Evolutionary conservation across 1,284 basidiomycete genomes (phyloP).

Genomic region (Ustilago xerochloae): DNA sequence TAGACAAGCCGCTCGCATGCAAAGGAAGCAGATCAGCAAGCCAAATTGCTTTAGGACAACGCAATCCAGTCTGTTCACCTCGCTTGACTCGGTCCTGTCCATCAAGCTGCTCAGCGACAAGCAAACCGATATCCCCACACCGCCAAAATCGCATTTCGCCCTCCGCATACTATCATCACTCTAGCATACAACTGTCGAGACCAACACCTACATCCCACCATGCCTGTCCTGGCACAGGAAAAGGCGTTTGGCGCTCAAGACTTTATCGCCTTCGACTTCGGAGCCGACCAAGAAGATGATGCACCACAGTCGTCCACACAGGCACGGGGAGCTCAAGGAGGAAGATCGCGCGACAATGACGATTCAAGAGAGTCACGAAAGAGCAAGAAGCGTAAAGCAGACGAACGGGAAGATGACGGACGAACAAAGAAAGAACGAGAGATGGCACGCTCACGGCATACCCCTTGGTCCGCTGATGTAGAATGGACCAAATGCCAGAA

Average conservation of each 20-base stretch:
- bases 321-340: conserved; percentile 3
- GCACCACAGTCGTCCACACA: conserved; percentile 13
- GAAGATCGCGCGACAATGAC: conserved; percentile 13
- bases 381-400: conserved; percentile 56
- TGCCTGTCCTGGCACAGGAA: conserved; percentile 31
- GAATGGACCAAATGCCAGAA: conserved; percentile 82
- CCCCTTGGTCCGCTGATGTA: conserved; percentile 83
- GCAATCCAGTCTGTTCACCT: not conserved
- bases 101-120: no score
- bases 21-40: not conserved
- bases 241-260: conserved; percentile 49
- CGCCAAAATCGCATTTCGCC: no score
- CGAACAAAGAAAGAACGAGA: conserved; percentile 75
- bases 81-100: not conserved
- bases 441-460: conserved; percentile 74
- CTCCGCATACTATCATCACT: not conserved
- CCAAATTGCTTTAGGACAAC: no score
- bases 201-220: not conserved
- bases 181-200: no score
- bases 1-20: no score
- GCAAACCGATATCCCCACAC: no score
- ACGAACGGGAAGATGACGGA: conserved; percentile 63
- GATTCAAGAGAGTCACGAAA: conserved; percentile 6
- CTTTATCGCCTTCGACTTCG: conserved; percentile 62
- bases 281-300: conserved; percentile 26